Evolutionary conservation across 305 asterid genomes (phyloP), one percentile per base, ranked within the genome.

Genomic region (Andrographis paniculata): DNA sequence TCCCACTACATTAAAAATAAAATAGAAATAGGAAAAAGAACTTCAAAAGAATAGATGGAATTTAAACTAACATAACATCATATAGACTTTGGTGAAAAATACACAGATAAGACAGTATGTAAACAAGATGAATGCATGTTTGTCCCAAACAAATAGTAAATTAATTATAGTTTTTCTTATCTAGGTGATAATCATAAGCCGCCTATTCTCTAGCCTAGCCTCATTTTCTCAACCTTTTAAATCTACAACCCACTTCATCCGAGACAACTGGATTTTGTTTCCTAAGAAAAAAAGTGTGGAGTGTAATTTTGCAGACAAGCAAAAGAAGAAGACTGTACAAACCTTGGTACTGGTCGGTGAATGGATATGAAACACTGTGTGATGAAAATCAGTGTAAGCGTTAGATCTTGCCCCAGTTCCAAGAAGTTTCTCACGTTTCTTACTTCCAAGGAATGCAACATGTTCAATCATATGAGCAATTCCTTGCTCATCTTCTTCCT

Each of bases 381-480:
- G 99, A 75, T 92, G 99, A 59, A 92, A 87, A 70, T 92, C 99
- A 12, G 99, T 92, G 71, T 92, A 92, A 28, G 99, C 99, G 71
- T 92, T 87, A 61, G 99, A 92, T 62, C 99, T 74, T 42, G 97
- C 94, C 48, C 99, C 99, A 24, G 99, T 87, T 58, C 99, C 97
- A 55, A 92, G 94, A 73, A 92, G 99, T 63, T 84, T 87, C 72
- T 92, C 97, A 52, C 97, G 91, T 67, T 92, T 92, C 84, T 92
- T 92, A 70, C 99, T 92, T 67, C 99, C 99, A 68, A 92, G 94
- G 61, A 92, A 87, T 50, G 99, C 99, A 64, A 92, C 99, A 68
- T 92, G 99, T 66, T 92, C 99, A 71, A 92, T 84, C 99, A 92
- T 92, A 68, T 92, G 99, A 17, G 99, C 91, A 61, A 92, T 87